Evolutionary conservation across 2,329 filamentous ascomycete genomes (phyloP).

Genomic region (Aspergillus chevalieri): DNA sequence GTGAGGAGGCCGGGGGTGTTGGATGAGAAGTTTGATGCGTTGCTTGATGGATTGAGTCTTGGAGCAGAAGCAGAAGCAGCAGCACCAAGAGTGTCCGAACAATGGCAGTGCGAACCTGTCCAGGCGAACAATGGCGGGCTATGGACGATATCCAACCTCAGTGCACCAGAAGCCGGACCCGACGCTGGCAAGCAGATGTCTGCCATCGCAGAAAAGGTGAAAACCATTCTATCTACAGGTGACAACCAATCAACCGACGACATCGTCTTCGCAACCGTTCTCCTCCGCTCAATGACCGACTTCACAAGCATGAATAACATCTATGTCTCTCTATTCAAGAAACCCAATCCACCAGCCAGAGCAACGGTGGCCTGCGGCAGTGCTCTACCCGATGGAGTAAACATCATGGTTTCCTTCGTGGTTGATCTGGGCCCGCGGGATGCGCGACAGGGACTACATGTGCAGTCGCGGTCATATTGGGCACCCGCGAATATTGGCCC

Average conservation of each 20-base stretch:
- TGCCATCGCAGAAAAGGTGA: constrained; percentile 14
- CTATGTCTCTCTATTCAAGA: constrained; percentile 68
- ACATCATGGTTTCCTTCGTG: constrained; percentile 56
- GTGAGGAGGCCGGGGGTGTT: constrained; percentile 56
- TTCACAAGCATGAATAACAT: constrained; percentile 69
- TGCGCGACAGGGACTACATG: constrained; percentile 60
- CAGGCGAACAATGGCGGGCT: constrained; percentile 18
- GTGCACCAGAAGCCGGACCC: constrained; percentile 33
- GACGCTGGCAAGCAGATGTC: constrained; percentile 38
- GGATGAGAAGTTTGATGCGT: constrained; percentile 54
- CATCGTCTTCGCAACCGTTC: constrained; percentile 51
- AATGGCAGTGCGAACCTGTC: constrained; percentile 9
- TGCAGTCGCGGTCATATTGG: constrained; percentile 94
- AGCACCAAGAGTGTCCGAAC: background rate
- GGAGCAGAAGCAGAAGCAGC: background rate
- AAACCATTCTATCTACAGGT: constrained; percentile 19
- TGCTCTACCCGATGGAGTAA: constrained; percentile 53
- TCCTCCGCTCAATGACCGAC: constrained; percentile 72
- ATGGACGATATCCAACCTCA: constrained; percentile 34
- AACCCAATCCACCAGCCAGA: constrained; percentile 76
- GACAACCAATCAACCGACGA: constrained; percentile 23
- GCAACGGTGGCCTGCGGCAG: constrained; percentile 75
- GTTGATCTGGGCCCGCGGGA: constrained; percentile 32
- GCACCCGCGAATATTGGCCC: constrained; percentile 96
- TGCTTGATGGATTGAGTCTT: constrained; percentile 25